These are phyloP conservation scores for Hymenoscyphus infarciens DNA, from an alignment of 2,329 filamentous ascomycete species.

Conservation along the genomic window DNA sequence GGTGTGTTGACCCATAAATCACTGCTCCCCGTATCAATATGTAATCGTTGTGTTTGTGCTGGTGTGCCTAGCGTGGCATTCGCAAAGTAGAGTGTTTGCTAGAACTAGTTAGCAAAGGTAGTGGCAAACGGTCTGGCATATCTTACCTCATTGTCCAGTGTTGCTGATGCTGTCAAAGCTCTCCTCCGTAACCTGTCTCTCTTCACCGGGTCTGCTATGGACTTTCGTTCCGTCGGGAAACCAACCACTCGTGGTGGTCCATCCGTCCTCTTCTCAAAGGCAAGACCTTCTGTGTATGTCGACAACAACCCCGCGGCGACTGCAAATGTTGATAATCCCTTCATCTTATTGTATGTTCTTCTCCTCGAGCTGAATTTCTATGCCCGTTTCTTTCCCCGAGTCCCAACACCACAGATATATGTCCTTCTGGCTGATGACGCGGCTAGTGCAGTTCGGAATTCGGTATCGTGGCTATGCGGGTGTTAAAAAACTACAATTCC, in stretches of 20 bases:
- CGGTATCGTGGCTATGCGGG: not conserved
- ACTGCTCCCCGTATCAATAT: constrained; percentile 66
- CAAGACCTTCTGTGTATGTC: constrained; percentile 28
- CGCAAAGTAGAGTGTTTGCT: constrained; percentile 62
- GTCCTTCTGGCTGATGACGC: constrained; percentile 7
- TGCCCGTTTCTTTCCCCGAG: not conserved
- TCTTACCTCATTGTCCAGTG: constrained; percentile 53
- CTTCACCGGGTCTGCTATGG: constrained; percentile 27
- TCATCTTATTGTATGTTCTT: constrained; percentile 24
- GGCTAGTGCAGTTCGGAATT: constrained; percentile 9
- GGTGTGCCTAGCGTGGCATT: constrained; percentile 63
- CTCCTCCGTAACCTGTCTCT: constrained; percentile 42
- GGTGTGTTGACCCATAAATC: constrained; percentile 69
- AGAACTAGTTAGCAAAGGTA: constrained; percentile 23
- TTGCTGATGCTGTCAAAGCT: constrained; percentile 38
- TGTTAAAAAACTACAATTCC: not conserved
- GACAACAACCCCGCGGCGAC: constrained; percentile 30
- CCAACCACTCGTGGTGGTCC: constrained; percentile 32
- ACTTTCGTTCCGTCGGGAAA: constrained; percentile 31
- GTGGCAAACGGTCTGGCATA: not conserved
- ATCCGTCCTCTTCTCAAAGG: constrained; percentile 29
- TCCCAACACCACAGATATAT: constrained; percentile 4
- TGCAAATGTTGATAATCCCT: constrained; percentile 25
- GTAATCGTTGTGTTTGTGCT: constrained; percentile 52
- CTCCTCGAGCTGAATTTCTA: not conserved